phyloP scores from a whole-genome alignment of 2,329 filamentous ascomycete species.

The Lachnellula subtilissima region DNA sequence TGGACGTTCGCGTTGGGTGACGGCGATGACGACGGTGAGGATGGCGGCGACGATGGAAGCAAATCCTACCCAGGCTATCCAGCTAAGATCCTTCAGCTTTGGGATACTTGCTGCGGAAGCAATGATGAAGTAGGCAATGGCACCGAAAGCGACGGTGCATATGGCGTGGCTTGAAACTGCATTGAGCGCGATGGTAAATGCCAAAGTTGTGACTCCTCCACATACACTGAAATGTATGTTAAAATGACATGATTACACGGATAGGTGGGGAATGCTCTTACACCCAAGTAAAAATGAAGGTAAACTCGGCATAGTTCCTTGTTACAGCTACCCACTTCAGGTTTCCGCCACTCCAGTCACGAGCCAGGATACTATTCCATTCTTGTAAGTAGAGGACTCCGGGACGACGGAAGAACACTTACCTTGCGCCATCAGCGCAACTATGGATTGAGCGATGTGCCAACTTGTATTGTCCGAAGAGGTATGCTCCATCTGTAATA shows the following conservation, averaged over 20 bases:
- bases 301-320: neutral
- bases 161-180: neutral
- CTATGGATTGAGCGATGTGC: neutral
- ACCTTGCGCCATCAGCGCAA: neutral
- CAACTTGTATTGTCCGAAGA: neutral
- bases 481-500: neutral
- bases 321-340: neutral
- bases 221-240: neutral
- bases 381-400: neutral
- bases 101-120: neutral
- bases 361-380: neutral
- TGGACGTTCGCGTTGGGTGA: neutral
- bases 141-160: neutral
- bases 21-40: neutral
- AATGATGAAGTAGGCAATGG: neutral
- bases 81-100: neutral
- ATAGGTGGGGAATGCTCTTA: too few relatives aligned
- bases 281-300: neutral
- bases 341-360: neutral
- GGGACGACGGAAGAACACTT: neutral
- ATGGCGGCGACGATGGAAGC: neutral
- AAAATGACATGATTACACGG: too few relatives aligned
- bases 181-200: neutral
- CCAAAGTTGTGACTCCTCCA: neutral
- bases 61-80: neutral